Evolutionary conservation across 2,329 filamentous ascomycete species (phyloP).

Genomic region (Curvularia verruculosa): DNA sequence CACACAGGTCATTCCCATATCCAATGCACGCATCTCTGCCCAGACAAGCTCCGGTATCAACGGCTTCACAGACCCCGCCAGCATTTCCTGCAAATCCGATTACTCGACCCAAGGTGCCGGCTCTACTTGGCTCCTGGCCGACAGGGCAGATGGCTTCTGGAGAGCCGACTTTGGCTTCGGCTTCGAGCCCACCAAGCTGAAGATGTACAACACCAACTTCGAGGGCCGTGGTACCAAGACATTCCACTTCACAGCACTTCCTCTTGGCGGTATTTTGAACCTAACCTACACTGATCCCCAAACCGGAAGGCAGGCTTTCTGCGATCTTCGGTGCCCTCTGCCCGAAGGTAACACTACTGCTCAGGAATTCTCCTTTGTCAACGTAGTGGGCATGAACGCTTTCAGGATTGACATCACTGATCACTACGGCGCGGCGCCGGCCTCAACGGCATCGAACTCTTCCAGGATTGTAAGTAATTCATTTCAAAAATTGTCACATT

Average conservation of each 20-base stretch:
- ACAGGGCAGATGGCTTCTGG: slow-evolving; percentile 80
- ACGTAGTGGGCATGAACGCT: slow-evolving; percentile 85
- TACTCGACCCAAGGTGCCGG: slow-evolving; percentile 67
- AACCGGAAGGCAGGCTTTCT: slow-evolving; percentile 69
- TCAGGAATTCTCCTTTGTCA: slow-evolving; percentile 93
- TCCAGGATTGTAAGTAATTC: slow-evolving; percentile 65
- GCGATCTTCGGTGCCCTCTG: slow-evolving; percentile 84
- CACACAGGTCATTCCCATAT: slow-evolving; percentile 82
- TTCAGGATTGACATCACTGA: slow-evolving; percentile 85
- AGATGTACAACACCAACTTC: slow-evolving; percentile 84
- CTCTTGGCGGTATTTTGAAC: slow-evolving; percentile 93
- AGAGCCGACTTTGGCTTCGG: slow-evolving; percentile 80
- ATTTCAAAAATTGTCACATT: not conserved
- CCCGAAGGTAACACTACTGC: slow-evolving; percentile 70
- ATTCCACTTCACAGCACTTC: slow-evolving; percentile 84
- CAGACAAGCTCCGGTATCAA: slow-evolving; percentile 65
- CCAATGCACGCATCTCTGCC: slow-evolving; percentile 74
- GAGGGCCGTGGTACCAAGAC: slow-evolving; percentile 86
- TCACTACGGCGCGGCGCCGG: slow-evolving; percentile 89
- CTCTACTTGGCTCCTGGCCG: slow-evolving; percentile 82
- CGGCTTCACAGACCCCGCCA: slow-evolving; percentile 76
- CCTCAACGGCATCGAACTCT: slow-evolving; percentile 83
- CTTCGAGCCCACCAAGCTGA: slow-evolving; percentile 84
- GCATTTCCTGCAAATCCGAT: slow-evolving; percentile 79
- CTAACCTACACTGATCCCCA: slow-evolving; percentile 83